phyloP scores from a whole-genome alignment of 495 filamentous ascomycete species.

The Physcia stellaris region DNA sequence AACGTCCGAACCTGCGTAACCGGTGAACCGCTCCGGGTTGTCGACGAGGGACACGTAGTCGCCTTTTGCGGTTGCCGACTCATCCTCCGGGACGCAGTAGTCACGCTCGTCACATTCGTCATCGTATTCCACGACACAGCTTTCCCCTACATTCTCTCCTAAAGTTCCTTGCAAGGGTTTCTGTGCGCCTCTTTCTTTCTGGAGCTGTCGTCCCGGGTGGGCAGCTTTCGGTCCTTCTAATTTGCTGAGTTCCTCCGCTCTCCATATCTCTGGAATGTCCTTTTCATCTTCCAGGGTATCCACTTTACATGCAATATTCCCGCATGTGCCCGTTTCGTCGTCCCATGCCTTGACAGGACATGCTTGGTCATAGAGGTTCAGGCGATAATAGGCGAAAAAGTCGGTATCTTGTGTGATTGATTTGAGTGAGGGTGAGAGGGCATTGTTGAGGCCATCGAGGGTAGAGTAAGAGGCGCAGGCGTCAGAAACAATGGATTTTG shows the following conservation, averaged over 20 bases:
- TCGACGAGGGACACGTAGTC: slow-evolving; percentile 91
- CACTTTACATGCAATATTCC: slow-evolving; percentile 95
- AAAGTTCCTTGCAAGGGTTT: slow-evolving; percentile 69
- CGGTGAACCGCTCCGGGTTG: slow-evolving; percentile 92
- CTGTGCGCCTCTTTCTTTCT: slow-evolving; percentile 49
- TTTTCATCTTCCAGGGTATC: slow-evolving; percentile 91
- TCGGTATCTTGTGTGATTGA: slow-evolving; percentile 77
- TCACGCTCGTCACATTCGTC: slow-evolving; percentile 96
- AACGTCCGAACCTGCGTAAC: slow-evolving; percentile 75
- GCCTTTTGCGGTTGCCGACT: slow-evolving; percentile 70
- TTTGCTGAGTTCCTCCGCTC: slow-evolving; percentile 82
- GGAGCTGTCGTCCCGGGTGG: slow-evolving; percentile 65
- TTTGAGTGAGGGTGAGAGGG: slow-evolving; percentile 65
- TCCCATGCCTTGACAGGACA: slow-evolving; percentile 77
- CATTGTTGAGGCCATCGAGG: slow-evolving; percentile 69
- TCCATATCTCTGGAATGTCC: slow-evolving; percentile 84
- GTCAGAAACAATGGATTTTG: slow-evolving; percentile 57
- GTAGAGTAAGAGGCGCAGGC: slow-evolving; percentile 86
- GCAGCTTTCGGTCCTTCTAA: slow-evolving; percentile 81
- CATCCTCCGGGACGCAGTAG: slow-evolving; percentile 94
- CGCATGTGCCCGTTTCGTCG: slow-evolving; percentile 87
- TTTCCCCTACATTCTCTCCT: slow-evolving; percentile 80
- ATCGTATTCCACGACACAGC: slow-evolving; percentile 92
- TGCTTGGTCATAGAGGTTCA: slow-evolving; percentile 90
- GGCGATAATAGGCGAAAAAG: slow-evolving; percentile 93